Conservation (phyloP, 108 stramenopile genomes). For the Nitzschia sp. region DNA sequence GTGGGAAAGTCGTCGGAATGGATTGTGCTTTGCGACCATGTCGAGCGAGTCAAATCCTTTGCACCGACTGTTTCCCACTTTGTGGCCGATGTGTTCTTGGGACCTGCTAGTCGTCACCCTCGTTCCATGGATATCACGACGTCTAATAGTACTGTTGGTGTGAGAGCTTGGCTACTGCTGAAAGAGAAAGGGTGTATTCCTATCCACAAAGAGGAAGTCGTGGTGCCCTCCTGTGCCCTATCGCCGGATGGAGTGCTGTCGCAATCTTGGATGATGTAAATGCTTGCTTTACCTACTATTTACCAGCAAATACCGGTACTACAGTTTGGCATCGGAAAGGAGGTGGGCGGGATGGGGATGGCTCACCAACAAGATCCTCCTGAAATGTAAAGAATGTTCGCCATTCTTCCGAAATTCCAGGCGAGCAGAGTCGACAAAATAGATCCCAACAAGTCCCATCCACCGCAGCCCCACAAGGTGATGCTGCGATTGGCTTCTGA, state of each 20-base stretch:
- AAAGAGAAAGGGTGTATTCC: not conserved
- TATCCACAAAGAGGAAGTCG: conserved; percentile 12
- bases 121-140: too few species aligned
- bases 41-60: conserved; percentile 93
- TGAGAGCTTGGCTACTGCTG: conserved; percentile 30
- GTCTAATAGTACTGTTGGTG: not conserved
- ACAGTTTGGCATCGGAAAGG: too few species aligned
- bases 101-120: conserved; percentile 15
- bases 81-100: conserved; percentile 87
- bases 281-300: too few species aligned
- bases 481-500: too few species aligned
- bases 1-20: conserved; percentile 26
- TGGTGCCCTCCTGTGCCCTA: conserved; percentile 70
- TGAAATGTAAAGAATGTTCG: too few species aligned
- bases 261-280: conserved; percentile 75
- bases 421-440: too few species aligned
- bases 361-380: too few species aligned
- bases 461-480: too few species aligned
- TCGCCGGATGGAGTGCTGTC: conserved; percentile 56
- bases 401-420: too few species aligned
- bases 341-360: too few species aligned
- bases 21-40: conserved; percentile 66
- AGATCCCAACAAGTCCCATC: too few species aligned
- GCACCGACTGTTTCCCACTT: conserved; percentile 85
- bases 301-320: too few species aligned